A percentile compares a stretch with the other conserved stretches of the same genome.
phyloP scores from a whole-genome alignment of 495 filamentous ascomycete genomes.

The Xylaria nigripes region DNA sequence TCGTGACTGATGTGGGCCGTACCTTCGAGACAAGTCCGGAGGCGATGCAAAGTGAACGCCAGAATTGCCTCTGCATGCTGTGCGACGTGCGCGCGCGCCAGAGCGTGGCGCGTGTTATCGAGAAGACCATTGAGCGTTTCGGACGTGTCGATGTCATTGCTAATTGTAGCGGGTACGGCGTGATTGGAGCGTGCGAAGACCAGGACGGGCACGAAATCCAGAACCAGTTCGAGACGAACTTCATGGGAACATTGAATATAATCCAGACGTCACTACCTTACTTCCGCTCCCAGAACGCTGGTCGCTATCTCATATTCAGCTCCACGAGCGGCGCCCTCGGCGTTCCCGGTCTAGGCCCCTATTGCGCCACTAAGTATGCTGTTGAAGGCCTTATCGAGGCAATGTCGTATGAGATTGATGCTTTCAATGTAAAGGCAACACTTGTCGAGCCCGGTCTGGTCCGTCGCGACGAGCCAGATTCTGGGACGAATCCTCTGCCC shows the following conservation, averaged over 20 bases:
- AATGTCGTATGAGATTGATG: slow-evolving; percentile 89
- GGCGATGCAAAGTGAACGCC: slow-evolving; percentile 57
- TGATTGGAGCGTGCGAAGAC: slow-evolving; percentile 94
- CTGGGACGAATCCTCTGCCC: slow-evolving; percentile 48
- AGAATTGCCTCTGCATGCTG: slow-evolving; percentile 68
- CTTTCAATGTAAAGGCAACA: slow-evolving; percentile 85
- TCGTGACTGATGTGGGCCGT: slow-evolving; percentile 82
- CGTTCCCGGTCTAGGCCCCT: slow-evolving; percentile 84
- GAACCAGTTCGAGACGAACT: slow-evolving; percentile 96
- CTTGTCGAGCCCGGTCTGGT: slow-evolving; percentile 87
- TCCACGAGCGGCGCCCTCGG: slow-evolving; percentile 82
- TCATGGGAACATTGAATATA: slow-evolving; percentile 89
- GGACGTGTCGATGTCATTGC: slow-evolving; percentile 81
- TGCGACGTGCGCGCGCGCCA: slow-evolving; percentile 83
- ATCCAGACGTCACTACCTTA: slow-evolving; percentile 83
- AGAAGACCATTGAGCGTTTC: slow-evolving; percentile 60
- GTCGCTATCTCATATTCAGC: slow-evolving; percentile 88
- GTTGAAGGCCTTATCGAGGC: slow-evolving; percentile 91
- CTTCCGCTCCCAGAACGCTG: slow-evolving; percentile 65
- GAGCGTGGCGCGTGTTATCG: slow-evolving; percentile 65
- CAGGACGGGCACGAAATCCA: slow-evolving; percentile 91
- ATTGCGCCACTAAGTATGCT: slow-evolving; percentile 94
- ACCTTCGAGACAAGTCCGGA: slow-evolving; percentile 70
- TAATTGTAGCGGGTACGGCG: slow-evolving; percentile 87
- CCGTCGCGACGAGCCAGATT: slow-evolving; percentile 58